phyloP scores from a whole-genome alignment of 192 early-diverging fungal genomes.

The Coemansia asiatica region DNA sequence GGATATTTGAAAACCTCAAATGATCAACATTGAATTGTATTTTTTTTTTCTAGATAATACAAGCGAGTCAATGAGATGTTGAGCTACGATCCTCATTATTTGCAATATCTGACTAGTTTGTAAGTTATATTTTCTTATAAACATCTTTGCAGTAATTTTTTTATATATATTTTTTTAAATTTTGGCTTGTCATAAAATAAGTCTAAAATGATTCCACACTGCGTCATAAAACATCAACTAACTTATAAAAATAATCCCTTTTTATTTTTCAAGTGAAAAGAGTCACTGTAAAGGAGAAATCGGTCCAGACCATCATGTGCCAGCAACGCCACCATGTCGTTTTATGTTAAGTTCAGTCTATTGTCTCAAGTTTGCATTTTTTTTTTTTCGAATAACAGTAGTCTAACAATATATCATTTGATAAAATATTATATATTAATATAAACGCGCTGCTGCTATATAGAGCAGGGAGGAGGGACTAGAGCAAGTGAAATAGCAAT shows the following conservation, averaged over 20 bases:
- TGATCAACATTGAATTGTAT: too few species aligned
- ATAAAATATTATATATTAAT: background rate
- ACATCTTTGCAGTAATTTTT: too few species aligned
- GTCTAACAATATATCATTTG: background rate
- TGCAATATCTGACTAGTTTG: too few species aligned
- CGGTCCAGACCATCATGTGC: too few species aligned
- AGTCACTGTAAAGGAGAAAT: background rate
- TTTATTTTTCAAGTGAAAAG: too few species aligned
- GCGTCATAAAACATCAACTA: background rate
- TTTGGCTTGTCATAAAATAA: background rate
- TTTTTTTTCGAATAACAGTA: background rate
- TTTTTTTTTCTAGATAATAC: background rate
- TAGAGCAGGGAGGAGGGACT: background rate
- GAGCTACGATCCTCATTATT: background rate
- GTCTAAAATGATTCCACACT: conserved; percentile 5
- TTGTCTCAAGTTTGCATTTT: too few species aligned
- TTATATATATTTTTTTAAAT: background rate
- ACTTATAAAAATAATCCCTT: background rate
- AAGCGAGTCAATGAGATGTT: background rate
- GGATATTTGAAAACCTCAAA: too few species aligned
- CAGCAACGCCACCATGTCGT: too few species aligned
- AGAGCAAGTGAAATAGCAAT: too few species aligned
- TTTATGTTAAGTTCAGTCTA: too few species aligned
- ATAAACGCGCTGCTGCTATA: background rate
- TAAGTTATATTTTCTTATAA: too few species aligned